Conservation (phyloP, 2,329 filamentous ascomycete genomes). For the Talaromyces marneffei region DNA sequence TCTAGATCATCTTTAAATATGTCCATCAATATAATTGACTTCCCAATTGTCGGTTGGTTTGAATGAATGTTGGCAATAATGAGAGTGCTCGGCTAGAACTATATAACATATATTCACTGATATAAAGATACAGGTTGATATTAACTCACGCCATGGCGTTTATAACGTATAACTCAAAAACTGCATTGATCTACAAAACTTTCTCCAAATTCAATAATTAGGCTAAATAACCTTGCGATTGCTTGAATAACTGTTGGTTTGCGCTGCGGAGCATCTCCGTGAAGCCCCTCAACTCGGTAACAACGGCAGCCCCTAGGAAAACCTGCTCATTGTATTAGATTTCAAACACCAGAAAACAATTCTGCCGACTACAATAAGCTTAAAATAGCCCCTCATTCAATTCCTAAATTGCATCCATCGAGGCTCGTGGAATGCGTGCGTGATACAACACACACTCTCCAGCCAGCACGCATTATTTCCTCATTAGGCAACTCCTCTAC, state of each 20-base stretch:
- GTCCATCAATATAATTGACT: neutral
- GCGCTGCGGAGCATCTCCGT: neutral
- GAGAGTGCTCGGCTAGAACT: neutral
- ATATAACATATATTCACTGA: too few species aligned
- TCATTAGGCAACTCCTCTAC: neutral
- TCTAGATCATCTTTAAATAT: neutral
- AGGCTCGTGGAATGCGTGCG: neutral
- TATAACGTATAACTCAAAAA: neutral
- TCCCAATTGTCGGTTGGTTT: neutral
- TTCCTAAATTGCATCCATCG: neutral
- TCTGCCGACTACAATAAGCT: neutral
- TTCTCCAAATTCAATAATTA: neutral
- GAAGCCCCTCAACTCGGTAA: neutral
- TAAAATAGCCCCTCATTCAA: neutral
- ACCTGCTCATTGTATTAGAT: neutral
- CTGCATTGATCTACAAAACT: neutral
- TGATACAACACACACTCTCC: too few species aligned
- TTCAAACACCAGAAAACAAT: neutral
- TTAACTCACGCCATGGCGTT: neutral
- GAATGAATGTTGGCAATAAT: neutral
- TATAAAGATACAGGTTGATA: neutral
- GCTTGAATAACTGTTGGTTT: neutral
- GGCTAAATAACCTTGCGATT: neutral
- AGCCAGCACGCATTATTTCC: neutral
- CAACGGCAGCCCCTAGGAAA: neutral